Conservation (phyloP, 2,329 filamentous ascomycete species). For the Fusarium oxysporum region DNA sequence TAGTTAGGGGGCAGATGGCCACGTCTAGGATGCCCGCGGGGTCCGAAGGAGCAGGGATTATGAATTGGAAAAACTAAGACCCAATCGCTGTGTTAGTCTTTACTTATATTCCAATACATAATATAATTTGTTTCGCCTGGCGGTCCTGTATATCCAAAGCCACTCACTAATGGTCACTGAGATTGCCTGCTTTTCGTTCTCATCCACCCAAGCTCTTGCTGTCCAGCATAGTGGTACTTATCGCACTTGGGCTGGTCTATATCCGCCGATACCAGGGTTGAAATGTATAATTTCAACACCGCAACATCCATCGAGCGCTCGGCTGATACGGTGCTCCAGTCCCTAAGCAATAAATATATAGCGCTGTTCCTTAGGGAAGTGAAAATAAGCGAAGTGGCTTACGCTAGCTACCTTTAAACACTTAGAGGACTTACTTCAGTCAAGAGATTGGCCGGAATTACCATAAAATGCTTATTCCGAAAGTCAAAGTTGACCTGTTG, state of each 20-base stretch:
- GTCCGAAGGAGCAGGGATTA: not conserved
- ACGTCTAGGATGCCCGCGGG: not conserved
- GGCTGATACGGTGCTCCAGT: not conserved
- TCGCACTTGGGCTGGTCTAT: not conserved
- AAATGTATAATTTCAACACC: not conserved
- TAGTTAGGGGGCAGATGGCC: not conserved
- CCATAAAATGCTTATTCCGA: not conserved
- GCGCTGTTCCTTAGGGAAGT: too few relatives aligned
- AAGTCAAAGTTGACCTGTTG: not conserved
- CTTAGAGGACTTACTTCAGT: not conserved
- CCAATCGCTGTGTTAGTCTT: too few relatives aligned
- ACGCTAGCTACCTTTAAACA: not conserved
- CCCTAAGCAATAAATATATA: not conserved
- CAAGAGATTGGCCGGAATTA: not conserved
- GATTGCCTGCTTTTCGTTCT: not conserved
- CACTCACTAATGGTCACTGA: too few relatives aligned
- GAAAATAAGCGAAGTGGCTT: not conserved
- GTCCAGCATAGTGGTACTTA: not conserved
- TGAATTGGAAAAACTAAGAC: fast-evolving
- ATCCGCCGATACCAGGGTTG: fast-evolving
- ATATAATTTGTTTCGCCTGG: not conserved
- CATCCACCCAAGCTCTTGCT: not conserved
- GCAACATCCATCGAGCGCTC: not conserved
- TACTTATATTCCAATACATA: not conserved
- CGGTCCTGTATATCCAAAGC: not conserved